Evolutionary conservation across 2,329 filamentous ascomycete species (phyloP).

Genomic region (Diaporthe sp.): DNA sequence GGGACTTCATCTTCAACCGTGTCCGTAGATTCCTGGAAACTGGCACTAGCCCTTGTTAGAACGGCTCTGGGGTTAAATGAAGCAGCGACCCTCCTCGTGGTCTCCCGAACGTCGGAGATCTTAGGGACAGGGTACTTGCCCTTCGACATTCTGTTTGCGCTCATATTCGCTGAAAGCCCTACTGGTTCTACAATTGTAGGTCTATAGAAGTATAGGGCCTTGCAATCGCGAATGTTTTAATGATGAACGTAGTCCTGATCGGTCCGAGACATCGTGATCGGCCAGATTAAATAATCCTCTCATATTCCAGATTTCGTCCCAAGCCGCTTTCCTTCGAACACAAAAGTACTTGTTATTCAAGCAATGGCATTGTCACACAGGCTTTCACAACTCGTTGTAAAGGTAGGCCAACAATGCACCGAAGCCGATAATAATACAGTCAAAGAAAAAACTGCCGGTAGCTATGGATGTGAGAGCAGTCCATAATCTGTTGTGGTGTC

Average conservation of each 20-base stretch:
- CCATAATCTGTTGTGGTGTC: too few relatives aligned
- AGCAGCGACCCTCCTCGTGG: background rate
- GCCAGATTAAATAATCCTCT: background rate
- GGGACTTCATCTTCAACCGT: background rate
- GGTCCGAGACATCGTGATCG: too few relatives aligned
- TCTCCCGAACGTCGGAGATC: background rate
- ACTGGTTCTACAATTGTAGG: background rate
- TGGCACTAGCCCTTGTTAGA: background rate
- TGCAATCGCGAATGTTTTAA: background rate
- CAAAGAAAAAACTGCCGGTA: background rate
- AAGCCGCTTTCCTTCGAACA: too few relatives aligned
- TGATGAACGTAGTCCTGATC: background rate
- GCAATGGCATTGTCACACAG: background rate
- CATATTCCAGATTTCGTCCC: accelerated
- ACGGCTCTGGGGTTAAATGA: background rate
- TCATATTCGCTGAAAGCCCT: background rate
- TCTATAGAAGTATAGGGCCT: background rate
- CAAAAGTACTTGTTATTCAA: background rate
- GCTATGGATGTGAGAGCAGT: background rate
- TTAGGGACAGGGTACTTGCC: background rate
- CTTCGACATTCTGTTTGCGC: background rate
- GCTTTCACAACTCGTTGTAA: background rate
- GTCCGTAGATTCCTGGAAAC: background rate
- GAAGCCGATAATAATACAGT: too few relatives aligned
- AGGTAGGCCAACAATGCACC: too few relatives aligned